Base-by-base conservation (phyloP, 768 basidiomycete genomes). In the Mycena epipterygia region DNA sequence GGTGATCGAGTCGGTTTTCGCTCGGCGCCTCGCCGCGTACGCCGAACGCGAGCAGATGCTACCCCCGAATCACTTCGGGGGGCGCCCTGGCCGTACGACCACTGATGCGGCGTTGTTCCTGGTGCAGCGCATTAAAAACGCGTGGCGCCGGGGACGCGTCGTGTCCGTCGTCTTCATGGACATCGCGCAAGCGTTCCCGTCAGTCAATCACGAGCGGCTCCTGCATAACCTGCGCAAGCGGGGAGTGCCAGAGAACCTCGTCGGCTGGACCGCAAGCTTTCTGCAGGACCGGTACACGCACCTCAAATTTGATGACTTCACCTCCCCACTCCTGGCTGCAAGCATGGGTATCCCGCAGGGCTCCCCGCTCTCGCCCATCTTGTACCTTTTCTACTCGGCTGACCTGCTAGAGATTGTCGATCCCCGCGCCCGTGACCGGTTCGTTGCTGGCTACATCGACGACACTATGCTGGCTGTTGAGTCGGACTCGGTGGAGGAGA, bases 321-420 rank as follows among this genome's bases (percentile, higher is more conserved):
- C n/a, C 0, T 78, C 79, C 0, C 32, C 58, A 0, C 65, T 48
- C 0, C 70, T 78, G 23, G 49, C 25, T 4, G 74, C 77, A 0
- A 35, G 30, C 14, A 78, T 77, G 16, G 77, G 81, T 0, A 79
- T 81, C 1, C 76, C 78, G 0, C 79, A 82, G 64, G 81, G 82
- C 0, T 76, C 78, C 64, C 81, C 79, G 0, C 64, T 79, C 0
- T 79, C 78, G 0, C 78, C 78, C 57, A 67, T 81, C 0, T 65
- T 81, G 0, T 82, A 81, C 56, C 73, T 78, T 2, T 77, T 81
- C 29, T 82, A 80, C 66, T 81, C 79, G 39, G 11, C 79, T 0
- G 72, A 74, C 59, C 71, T 80, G 0, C 69, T 79, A 0, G 57
- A 73, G 2, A 25, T 66, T 0, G 70, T 58, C 27, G 63, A 16